phyloP scores from a whole-genome alignment of 108 stramenopile species.

The Chaetoceros muelleri region DNA sequence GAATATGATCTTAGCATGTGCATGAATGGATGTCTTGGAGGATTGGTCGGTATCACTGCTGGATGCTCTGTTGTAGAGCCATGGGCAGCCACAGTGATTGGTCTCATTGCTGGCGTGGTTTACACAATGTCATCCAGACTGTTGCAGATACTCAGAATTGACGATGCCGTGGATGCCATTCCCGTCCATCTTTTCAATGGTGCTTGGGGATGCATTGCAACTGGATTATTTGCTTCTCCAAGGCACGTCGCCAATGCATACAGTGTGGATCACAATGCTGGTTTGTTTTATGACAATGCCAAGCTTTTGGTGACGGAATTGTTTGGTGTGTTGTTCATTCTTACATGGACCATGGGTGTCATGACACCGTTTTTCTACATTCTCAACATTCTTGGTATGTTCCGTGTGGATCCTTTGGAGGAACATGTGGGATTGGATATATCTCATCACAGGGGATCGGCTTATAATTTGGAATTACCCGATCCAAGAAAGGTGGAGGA shows the following conservation, averaged over 20 bases:
- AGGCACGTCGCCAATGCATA: conserved; percentile 33
- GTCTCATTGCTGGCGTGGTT: conserved; percentile 58
- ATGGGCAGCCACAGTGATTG: conserved; percentile 53
- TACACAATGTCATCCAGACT: conserved; percentile 55
- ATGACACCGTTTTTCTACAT: conserved; percentile 75
- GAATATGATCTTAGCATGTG: conserved; percentile 65
- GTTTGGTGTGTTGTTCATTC: conserved; percentile 50
- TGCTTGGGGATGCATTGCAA: conserved; percentile 68
- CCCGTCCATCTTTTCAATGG: conserved; percentile 84
- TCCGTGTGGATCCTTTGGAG: conserved; percentile 79
- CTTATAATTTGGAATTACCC: conserved; percentile 50
- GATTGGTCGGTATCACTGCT: conserved; percentile 89
- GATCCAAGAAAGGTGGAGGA: conserved; percentile 50
- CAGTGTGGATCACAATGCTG: conserved; percentile 20
- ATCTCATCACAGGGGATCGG: conserved; percentile 70
- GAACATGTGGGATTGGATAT: conserved; percentile 81
- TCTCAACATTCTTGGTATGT: conserved; percentile 52
- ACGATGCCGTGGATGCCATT: conserved; percentile 88
- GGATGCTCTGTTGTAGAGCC: conserved; percentile 72
- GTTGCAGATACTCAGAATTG: conserved; percentile 67
- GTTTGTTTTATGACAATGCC: conserved; percentile 51
- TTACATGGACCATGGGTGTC: conserved; percentile 62
- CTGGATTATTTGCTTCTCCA: conserved; percentile 52
- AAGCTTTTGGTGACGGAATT: conserved; percentile 63
- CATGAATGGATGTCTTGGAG: conserved; percentile 79